Base-by-base conservation (phyloP, 164 flowering plant genomes). In the Saururus chinensis region DNA sequence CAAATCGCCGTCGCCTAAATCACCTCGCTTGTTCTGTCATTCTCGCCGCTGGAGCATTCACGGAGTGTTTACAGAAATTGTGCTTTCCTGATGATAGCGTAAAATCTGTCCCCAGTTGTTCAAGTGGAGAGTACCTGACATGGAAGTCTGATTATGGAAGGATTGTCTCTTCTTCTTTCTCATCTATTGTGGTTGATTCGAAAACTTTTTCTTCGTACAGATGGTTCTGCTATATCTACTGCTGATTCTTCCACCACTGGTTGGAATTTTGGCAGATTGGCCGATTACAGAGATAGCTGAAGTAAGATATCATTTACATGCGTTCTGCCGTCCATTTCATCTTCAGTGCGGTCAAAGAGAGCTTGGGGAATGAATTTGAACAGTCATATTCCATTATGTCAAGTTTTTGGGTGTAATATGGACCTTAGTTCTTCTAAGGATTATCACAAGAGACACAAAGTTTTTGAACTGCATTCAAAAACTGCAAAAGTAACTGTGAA, bases 361-460 rank as follows among this genome's bases (percentile, higher is more conserved):
- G 61, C 63, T 7, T 70, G 85, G 19, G 52, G 66, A 0, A 40
- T 66, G 12, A 70, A 70, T 56, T 58, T 73, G 65, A 69, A 60
- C 48, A 67, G 76, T 23, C 83, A 79, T 66, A 70, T 66, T 56
- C 77, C 81, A 42, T 74, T 69, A 66, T 91, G 97, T 72, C 96
- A 91, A 75, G 97, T 91, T 54, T 70, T 67, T 75, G 93, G 92
- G 40, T 88, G 96, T 67, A 77, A 77, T 55, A 80, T 77, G 72
- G 92, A 88, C 73, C 89, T 91, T 30, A 82, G 82, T 70, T 68
- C 75, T 42, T 78, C 82, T 4, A 91, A 91, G 73, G 96, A 88
- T n/a, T 91, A 91, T 73, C 92, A 91, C 77, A 88, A 79, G 75
- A 75, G 92, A 76, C 96, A 88, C 62, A 88, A 78, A 79, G 96